Conservation (phyloP, 306 rosid genomes). For the Vachellia collinsii region DNA sequence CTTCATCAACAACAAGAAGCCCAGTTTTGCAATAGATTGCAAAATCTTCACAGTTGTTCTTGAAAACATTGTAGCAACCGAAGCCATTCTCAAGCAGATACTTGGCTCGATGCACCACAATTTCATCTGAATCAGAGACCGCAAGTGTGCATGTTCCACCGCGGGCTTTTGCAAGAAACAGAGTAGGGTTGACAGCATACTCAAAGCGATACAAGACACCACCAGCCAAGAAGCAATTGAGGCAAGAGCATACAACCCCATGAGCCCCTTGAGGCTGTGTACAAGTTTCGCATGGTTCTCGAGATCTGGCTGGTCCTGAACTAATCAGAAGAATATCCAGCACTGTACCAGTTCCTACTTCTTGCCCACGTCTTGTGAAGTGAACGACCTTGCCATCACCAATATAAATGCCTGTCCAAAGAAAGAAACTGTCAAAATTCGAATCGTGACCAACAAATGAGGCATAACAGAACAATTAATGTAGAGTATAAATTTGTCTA, state of each 20-base stretch:
- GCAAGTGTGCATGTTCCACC: slow-evolving; percentile 98
- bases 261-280: slow-evolving; percentile 50
- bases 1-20: slow-evolving; percentile 67
- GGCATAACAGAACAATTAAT: slow-evolving; percentile 14
- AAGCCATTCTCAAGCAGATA: slow-evolving; percentile 78
- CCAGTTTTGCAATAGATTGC: slow-evolving; percentile 96
- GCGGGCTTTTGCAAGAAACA: slow-evolving; percentile 83
- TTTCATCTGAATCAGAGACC: slow-evolving; percentile 57
- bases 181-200: slow-evolving; percentile 70
- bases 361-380: slow-evolving; percentile 92
- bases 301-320: slow-evolving; percentile 69
- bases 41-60: slow-evolving; percentile 93
- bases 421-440: slow-evolving; percentile 9
- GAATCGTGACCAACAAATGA: neutral
- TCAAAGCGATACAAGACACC: slow-evolving; percentile 87
- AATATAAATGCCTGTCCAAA: slow-evolving; percentile 66
- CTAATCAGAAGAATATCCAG: slow-evolving; percentile 77
- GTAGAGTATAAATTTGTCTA: neutral
- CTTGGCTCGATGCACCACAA: slow-evolving; percentile 78
- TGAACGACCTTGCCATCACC: slow-evolving; percentile 84
- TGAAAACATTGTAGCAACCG: slow-evolving; percentile 83
- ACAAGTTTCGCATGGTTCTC: slow-evolving; percentile 59
- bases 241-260: slow-evolving; percentile 78
- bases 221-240: slow-evolving; percentile 84
- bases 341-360: slow-evolving; percentile 91